Conservation (phyloP, 306 rosid species). For the Cicer chorassanicum region DNA sequence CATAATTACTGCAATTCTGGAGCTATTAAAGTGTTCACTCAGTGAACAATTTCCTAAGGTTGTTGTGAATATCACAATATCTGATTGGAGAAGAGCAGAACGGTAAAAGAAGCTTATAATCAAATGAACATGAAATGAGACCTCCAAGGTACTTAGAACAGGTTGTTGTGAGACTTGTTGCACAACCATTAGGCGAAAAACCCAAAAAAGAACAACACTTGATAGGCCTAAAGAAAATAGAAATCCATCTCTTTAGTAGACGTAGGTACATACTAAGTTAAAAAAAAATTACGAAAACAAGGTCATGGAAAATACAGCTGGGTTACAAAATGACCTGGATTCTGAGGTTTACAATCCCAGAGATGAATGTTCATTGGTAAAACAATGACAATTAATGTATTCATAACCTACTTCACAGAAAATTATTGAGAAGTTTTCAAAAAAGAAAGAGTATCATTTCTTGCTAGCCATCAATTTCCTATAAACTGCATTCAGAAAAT, state of each 20-base stretch:
- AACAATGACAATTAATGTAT: background rate
- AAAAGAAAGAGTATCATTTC: background rate
- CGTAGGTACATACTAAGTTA: background rate
- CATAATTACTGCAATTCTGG: too few relatives aligned
- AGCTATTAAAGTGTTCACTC: too few relatives aligned
- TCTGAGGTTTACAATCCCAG: conserved; percentile 19
- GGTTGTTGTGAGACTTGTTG: too few relatives aligned
- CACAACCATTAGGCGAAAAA: too few relatives aligned
- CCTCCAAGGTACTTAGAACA: too few relatives aligned
- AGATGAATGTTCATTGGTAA: background rate
- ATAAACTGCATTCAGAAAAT: background rate
- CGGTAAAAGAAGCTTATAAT: too few relatives aligned
- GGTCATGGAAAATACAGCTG: conserved; percentile 29
- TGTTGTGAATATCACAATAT: too few relatives aligned
- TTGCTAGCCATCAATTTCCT: conserved; percentile 23
- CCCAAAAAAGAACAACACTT: too few relatives aligned
- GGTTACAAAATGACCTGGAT: conserved; percentile 10
- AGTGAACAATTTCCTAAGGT: too few relatives aligned
- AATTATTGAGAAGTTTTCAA: background rate
- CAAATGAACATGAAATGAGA: too few relatives aligned
- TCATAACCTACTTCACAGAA: background rate
- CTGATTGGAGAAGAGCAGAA: too few relatives aligned
- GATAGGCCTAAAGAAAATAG: too few relatives aligned
- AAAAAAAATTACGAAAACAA: background rate
- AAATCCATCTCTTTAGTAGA: conserved; percentile 11